Conservation (phyloP, 805 yeast genomes). For the Hanseniaspora clermontiae region DNA sequence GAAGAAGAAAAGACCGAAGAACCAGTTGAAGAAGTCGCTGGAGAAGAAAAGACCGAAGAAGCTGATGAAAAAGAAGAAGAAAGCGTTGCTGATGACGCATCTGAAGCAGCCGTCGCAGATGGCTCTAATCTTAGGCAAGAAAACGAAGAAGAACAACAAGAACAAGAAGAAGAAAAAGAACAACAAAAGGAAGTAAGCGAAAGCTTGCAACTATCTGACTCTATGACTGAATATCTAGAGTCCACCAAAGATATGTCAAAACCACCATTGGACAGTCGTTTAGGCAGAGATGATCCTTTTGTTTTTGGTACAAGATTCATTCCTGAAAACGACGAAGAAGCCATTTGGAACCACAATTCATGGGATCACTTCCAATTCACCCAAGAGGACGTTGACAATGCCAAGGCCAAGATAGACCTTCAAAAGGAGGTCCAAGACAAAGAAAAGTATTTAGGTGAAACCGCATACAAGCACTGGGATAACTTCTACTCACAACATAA, state of each 20-base stretch:
- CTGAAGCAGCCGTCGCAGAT: neutral
- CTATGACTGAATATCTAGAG: neutral
- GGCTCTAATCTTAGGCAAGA: conserved; percentile 15
- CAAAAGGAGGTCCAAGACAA: conserved; percentile 86
- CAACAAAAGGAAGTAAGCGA: neutral
- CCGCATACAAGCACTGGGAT: conserved; percentile 94
- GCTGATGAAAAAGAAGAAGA: neutral
- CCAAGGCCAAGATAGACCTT: conserved; percentile 56
- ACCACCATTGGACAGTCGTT: conserved; percentile 30
- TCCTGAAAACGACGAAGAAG: conserved; percentile 42
- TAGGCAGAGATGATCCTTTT: conserved; percentile 81
- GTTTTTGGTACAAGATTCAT: conserved; percentile 80
- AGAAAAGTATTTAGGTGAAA: conserved; percentile 58
- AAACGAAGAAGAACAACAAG: conserved; percentile 23
- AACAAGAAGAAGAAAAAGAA: conserved; percentile 24
- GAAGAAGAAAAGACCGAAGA: neutral
- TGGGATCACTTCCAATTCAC: conserved; percentile 97
- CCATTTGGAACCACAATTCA: conserved; percentile 87
- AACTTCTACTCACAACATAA: conserved; percentile 78
- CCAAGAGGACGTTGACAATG: conserved; percentile 67
- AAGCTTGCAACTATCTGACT: neutral
- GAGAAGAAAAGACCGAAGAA: neutral
- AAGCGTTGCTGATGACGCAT: neutral
- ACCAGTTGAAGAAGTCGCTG: neutral
- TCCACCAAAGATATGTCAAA: conserved; percentile 7